These are phyloP conservation scores for Naganishia antarctica DNA, from an alignment of 768 basidiomycete species.

Conservation along the genomic window DNA sequence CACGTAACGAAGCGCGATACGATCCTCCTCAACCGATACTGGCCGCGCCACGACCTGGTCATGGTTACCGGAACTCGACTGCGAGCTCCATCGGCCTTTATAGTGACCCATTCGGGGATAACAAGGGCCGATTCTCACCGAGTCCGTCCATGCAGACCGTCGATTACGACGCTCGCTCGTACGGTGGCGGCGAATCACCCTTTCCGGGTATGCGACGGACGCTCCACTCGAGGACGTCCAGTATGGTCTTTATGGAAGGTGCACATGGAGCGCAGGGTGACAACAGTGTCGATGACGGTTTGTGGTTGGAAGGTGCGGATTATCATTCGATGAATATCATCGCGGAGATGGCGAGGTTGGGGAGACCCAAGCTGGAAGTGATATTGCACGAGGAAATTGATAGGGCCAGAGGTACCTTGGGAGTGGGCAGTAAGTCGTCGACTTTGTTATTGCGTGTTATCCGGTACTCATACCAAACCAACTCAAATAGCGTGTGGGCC, in stretches of 20 bases:
- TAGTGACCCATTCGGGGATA: slow-evolving; percentile 30
- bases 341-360: slow-evolving; percentile 62
- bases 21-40: slow-evolving; percentile 7
- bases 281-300: slow-evolving; percentile 25
- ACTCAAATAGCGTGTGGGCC: slow-evolving; percentile 75
- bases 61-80: slow-evolving; percentile 24
- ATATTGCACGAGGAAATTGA: slow-evolving; percentile 65
- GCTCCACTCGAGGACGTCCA: slow-evolving; percentile 33
- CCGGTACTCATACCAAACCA: not conserved
- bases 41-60: slow-evolving; percentile 13
- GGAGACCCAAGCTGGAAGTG: slow-evolving; percentile 62
- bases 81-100: slow-evolving; percentile 36
- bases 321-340: slow-evolving; percentile 59
- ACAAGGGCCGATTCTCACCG: slow-evolving; percentile 31
- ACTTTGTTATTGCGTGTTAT: too few relatives aligned
- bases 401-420: slow-evolving; percentile 56
- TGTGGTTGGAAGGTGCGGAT: slow-evolving; percentile 58
- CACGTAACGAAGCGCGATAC: slow-evolving; percentile 3
- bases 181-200: slow-evolving; percentile 30
- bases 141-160: slow-evolving; percentile 32
- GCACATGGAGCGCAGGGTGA: not conserved
- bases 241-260: slow-evolving; percentile 44
- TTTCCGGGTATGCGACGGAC: slow-evolving; percentile 15
- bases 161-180: slow-evolving; percentile 29
- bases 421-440: slow-evolving; percentile 72